These are phyloP conservation scores for Sicyos edulis DNA, from an alignment of 306 rosid species.

Conservation along the genomic window DNA sequence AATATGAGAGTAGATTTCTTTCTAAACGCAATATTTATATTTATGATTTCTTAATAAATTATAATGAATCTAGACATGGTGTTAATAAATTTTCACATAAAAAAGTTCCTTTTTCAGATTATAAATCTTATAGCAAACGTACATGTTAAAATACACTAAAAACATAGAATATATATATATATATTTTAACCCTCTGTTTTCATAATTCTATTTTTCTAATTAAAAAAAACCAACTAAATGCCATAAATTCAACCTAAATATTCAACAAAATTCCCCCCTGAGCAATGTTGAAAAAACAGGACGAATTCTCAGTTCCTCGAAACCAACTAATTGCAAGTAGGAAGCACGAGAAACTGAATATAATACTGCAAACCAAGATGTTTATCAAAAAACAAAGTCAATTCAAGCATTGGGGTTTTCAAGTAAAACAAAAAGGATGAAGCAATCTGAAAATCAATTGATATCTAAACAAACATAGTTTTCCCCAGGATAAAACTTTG, in stretches of 20 bases:
- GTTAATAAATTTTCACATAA: too few species aligned
- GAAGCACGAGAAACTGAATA: not conserved
- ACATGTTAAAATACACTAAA: too few species aligned
- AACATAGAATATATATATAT: too few species aligned
- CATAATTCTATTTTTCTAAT: not conserved
- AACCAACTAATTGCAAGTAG: not conserved
- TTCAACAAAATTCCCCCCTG: not conserved
- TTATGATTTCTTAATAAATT: too few species aligned
- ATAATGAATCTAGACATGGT: not conserved
- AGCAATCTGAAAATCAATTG: conserved; percentile 26
- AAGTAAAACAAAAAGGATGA: conserved; percentile 3
- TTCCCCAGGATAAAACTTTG: conserved; percentile 30
- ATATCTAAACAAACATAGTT: conserved; percentile 23
- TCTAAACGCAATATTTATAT: too few species aligned
- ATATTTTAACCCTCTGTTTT: too few species aligned
- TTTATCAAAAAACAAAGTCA: not conserved
- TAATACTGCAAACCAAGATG: not conserved
- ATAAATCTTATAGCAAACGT: not conserved
- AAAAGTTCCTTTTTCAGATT: too few species aligned
- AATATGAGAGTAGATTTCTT: too few species aligned
- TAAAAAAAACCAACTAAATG: not conserved
- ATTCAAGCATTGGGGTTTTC: not conserved
- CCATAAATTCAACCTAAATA: not conserved
- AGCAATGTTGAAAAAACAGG: not conserved
- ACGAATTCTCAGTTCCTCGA: not conserved